Evolutionary conservation across 768 basidiomycete species (phyloP), one percentile per base, ranked within the genome.

Genomic region (Solioccasus polychromus): DNA sequence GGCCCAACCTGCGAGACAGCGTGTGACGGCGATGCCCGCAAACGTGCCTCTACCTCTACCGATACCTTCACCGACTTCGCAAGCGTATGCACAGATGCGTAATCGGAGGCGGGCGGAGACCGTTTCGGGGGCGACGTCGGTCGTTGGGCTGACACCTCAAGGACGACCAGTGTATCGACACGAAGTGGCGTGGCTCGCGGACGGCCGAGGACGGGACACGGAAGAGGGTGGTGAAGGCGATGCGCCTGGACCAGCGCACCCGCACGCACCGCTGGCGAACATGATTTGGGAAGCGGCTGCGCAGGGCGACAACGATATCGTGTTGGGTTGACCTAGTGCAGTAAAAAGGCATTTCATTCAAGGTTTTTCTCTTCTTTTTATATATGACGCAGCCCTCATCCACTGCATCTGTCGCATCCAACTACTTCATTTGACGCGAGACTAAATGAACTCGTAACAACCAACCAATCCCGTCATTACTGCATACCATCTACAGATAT

Each of bases 81-180:
- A 47, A 12, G 43, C 44, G 24, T 59, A 46, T 20, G 44, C 22
- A 4, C 62, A 63, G 29, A 23, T 52, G 15, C 60, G 63, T 19
- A 63, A 46, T 41, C 68, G 66, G 24, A 56, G 66, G 41, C 47
- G 66, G 24, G 68, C 66, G 7, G 66, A 67, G 49, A 67, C 66
- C 10, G 63, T 66, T 8, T 67, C 64, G 4, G 64, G 64, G 3
- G 61, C 59, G 29, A 55, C 63, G 40, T 52, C 52, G 11, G 54
- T 58, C 8, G 37, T 60, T 30, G 62, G 52, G 36, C 50, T 59
- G 59, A 62, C 62, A 1, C 60, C 55, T 1, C 60, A 59, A 8
- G 62, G 62, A 4, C 57, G 62, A 24, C 52, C 55, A 1, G 54
- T 64, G 23, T 64, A 63, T 44, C 62, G 62, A 4, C 61, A 62